phyloP scores from a whole-genome alignment of 2,329 filamentous ascomycete species.

The Ophiognomonia clavigignenti-juglandacearum region DNA sequence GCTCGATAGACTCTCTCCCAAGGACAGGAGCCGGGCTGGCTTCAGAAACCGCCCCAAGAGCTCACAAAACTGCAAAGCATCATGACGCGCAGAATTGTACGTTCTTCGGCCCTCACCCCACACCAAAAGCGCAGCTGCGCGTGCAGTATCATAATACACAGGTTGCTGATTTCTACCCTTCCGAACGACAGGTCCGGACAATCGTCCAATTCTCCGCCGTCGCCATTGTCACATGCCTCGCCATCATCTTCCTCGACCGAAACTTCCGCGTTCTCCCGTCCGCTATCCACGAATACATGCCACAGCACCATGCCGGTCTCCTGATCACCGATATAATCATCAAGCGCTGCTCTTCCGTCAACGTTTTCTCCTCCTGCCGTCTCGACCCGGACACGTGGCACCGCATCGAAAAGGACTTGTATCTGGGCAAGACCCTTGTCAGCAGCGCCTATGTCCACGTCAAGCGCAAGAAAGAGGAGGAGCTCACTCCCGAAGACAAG shows the following conservation, averaged over 20 bases:
- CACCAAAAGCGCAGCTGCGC: background rate
- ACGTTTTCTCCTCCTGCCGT: constrained; percentile 69
- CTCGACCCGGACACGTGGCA: constrained; percentile 71
- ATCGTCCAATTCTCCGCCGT: constrained; percentile 70
- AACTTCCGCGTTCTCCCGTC: constrained; percentile 83
- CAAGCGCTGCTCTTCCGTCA: constrained; percentile 68
- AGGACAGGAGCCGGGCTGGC: constrained; percentile 15
- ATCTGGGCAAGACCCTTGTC: constrained; percentile 69
- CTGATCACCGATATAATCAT: constrained; percentile 84
- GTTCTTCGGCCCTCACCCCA: background rate
- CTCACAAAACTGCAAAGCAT: background rate
- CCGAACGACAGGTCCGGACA: constrained; percentile 52
- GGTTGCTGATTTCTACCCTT: background rate
- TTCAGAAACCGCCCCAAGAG: constrained; percentile 10
- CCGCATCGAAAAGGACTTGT: constrained; percentile 84
- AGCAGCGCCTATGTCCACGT: constrained; percentile 77
- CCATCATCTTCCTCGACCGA: constrained; percentile 80
- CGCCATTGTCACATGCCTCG: constrained; percentile 59
- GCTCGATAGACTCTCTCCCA: constrained; percentile 5
- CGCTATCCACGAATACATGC: constrained; percentile 81
- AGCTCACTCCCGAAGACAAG: constrained; percentile 67
- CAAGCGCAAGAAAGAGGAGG: constrained; percentile 79
- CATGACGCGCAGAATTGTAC: constrained; percentile 17
- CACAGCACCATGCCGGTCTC: constrained; percentile 76
- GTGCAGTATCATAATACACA: background rate